Percentiles rank a stretch among this genome's conserved stretches.
These are phyloP conservation scores for Fraxinus xanthoxyloides DNA, from an alignment of 305 asterid species.

Conservation along the genomic window DNA sequence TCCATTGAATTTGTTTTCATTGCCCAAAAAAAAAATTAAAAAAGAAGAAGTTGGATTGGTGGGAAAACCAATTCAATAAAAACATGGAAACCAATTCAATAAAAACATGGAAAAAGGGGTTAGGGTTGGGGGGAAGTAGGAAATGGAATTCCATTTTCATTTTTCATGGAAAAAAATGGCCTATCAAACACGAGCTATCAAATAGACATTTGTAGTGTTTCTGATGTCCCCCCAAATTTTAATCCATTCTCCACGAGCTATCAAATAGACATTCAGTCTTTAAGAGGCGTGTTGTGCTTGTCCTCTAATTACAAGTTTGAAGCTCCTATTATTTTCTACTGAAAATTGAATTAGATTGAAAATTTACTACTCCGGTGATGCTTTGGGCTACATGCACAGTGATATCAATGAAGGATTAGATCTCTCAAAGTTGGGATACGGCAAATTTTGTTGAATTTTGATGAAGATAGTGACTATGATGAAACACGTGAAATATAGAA, in stretches of 20 bases:
- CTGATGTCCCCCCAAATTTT: background rate
- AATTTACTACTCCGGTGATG: background rate
- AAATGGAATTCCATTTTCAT: too few species aligned
- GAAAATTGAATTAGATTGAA: background rate
- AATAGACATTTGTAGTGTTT: too few species aligned
- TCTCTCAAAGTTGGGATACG: background rate
- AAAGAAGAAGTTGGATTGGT: too few species aligned
- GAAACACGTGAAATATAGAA: background rate
- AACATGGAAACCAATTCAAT: too few species aligned
- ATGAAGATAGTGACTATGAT: background rate
- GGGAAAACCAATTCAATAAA: too few species aligned
- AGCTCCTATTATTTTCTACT: background rate
- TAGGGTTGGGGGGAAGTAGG: too few species aligned
- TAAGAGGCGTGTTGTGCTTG: background rate
- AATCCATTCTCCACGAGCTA: background rate
- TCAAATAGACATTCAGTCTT: background rate
- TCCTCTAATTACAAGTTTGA: background rate
- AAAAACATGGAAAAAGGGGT: too few species aligned
- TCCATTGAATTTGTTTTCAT: too few species aligned
- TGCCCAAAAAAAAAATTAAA: too few species aligned
- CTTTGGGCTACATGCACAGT: background rate
- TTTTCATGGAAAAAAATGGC: too few species aligned
- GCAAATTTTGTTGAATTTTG: background rate
- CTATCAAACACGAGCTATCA: too few species aligned
- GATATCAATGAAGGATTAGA: background rate